Evolutionary conservation across 169 alveolate genomes (phyloP), one percentile per base, ranked within the genome.

Genomic region (Plasmodium chabaudi): DNA sequence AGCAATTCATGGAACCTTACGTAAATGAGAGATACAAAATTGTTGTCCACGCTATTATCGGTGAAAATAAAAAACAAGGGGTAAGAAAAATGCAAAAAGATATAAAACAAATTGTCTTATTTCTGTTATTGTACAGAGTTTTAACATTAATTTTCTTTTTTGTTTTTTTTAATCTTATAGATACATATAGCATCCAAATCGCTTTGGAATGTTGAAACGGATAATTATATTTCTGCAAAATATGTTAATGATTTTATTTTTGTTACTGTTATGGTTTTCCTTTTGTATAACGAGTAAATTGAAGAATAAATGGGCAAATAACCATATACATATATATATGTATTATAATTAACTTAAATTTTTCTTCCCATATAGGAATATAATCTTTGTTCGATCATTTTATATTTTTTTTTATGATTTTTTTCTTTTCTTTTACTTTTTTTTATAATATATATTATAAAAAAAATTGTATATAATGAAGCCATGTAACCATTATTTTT

Each of bases 191-290:
- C 90, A 25, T 82, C 90, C 64, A 82, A 82, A 47, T 82, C 90
- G 12, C 90, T 82, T 25, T 82, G 90, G 90, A 82, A 82, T 27
- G 90, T 82, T 9, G 90, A 82, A 39, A 82, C 90, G 17, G 90
- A 82, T 44, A 82, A 82, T 71, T 82, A 82, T 49, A 39, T 82
- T 53, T 82, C 90, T 13, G 90, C 82, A 44, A 82, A 82, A 70
- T 82, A 82, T 59, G 84, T 82, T 17, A 82, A 82, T 46, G 90
- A 82, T 67, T 82, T 39, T 25, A 67, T 82, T 65, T 82, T 82
- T 67, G 90, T 67, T 42, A 60, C 90, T 13, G 84, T 82, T 42
- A 82, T 82, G 84, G 90, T 82, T 60, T 82, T 82, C 44, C 84
- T 82, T 17, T 56, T 82, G 47, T 82, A 82, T 60, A 82, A 82